Percentiles rank a stretch among this genome's conserved stretches.
Conservation (phyloP, 768 basidiomycete genomes). For the Xerocomus potaroensis region DNA sequence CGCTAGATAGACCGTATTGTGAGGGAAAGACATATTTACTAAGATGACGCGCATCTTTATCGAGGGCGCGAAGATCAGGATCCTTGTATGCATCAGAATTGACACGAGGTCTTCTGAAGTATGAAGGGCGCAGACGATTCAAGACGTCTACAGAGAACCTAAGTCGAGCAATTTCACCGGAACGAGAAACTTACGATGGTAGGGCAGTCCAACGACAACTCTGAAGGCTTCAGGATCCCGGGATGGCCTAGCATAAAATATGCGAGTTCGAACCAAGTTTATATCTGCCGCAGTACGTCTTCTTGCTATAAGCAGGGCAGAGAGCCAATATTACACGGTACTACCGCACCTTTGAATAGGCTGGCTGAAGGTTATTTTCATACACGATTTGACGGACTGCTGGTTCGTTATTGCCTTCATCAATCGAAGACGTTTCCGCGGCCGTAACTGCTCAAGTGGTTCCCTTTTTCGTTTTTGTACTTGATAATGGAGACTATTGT, state of each 20-base stretch:
- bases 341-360: constrained; percentile 18
- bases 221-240: constrained; percentile 44
- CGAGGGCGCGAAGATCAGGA: constrained; percentile 44
- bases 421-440: constrained; percentile 28
- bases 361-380: constrained; percentile 8
- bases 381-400: constrained; percentile 3
- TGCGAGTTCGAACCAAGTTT: constrained; percentile 45
- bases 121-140: constrained; percentile 50
- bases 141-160: constrained; percentile 50
- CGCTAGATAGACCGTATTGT: constrained; percentile 63
- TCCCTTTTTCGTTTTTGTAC: constrained; percentile 25
- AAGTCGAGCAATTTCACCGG: not conserved
- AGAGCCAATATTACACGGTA: not conserved
- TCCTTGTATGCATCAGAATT: constrained; percentile 34
- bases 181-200: constrained; percentile 47
- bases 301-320: constrained; percentile 5
- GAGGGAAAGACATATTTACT: constrained; percentile 84
- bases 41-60: constrained; percentile 53
- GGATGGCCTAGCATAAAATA: constrained; percentile 67
- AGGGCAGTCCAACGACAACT: constrained; percentile 62
- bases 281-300: constrained; percentile 51
- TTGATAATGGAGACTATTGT: not conserved
- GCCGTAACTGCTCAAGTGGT: constrained; percentile 8
- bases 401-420: constrained; percentile 1
- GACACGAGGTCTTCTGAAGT: constrained; percentile 29